Conservation (phyloP, 169 alveolate species). For the Ichthyophthirius multifiliis region DNA sequence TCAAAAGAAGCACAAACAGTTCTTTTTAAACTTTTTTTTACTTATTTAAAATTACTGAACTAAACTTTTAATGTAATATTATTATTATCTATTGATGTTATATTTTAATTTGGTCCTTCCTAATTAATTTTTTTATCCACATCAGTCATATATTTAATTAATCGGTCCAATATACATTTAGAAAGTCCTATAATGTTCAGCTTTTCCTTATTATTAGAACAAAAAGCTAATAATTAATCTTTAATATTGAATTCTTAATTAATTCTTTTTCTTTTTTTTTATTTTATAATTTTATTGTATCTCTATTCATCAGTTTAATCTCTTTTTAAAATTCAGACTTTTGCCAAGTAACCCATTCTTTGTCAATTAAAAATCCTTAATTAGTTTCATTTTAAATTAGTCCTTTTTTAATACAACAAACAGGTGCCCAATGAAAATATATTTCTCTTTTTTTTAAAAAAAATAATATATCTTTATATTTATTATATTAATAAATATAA, state of each 20-base stretch:
- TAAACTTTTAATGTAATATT: not conserved
- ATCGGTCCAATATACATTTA: not conserved
- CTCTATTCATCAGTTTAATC: not conserved
- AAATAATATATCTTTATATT: not conserved
- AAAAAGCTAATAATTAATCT: not conserved
- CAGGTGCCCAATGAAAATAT: constrained; percentile 5
- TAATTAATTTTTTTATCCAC: not conserved
- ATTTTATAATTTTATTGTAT: not conserved
- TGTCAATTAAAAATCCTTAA: not conserved
- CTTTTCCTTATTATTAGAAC: not conserved
- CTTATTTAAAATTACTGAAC: not conserved
- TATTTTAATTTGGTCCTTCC: not conserved
- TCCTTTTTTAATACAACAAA: not conserved
- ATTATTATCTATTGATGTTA: not conserved
- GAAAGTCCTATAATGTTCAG: not conserved
- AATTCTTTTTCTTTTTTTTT: constrained; percentile 4
- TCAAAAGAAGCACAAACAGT: not conserved
- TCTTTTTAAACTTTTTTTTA: not conserved
- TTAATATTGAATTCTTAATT: not conserved
- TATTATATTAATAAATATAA: no score
- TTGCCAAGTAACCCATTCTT: not conserved
- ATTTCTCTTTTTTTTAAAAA: not conserved
- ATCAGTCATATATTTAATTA: not conserved
- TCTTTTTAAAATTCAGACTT: not conserved
- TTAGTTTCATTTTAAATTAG: not conserved